phyloP scores from a whole-genome alignment of 305 asterid species.

The Lippia alba region DNA sequence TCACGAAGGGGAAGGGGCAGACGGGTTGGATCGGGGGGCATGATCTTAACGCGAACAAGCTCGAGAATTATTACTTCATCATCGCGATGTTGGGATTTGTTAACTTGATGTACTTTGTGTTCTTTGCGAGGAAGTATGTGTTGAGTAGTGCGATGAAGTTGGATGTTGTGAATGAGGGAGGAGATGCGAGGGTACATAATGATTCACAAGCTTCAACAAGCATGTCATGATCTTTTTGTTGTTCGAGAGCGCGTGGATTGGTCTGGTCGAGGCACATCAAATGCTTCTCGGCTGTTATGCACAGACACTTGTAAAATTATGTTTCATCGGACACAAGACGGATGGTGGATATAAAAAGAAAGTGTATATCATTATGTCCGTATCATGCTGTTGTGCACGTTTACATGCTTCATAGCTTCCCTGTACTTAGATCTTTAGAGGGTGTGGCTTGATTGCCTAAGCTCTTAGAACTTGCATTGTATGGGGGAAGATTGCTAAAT shows the following conservation, averaged over 20 bases:
- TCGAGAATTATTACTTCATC: conserved; percentile 63
- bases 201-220: neutral
- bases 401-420: too few relatives aligned
- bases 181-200: conserved; percentile 23
- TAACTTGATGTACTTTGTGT: conserved; percentile 62
- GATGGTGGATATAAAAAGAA: too few relatives aligned
- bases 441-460: too few relatives aligned
- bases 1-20: conserved; percentile 41
- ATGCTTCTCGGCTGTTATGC: too few relatives aligned
- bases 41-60: conserved; percentile 67
- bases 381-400: too few relatives aligned
- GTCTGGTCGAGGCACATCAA: too few relatives aligned
- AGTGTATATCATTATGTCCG: too few relatives aligned
- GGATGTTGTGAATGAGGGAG: conserved; percentile 4
- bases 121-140: conserved; percentile 55
- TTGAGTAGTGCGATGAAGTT: neutral
- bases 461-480: too few relatives aligned
- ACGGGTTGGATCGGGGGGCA: conserved; percentile 70
- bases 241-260: neutral
- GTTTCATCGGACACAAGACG: too few relatives aligned
- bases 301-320: too few relatives aligned
- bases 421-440: too few relatives aligned
- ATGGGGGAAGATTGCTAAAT: too few relatives aligned
- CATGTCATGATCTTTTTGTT: conserved; percentile 3
- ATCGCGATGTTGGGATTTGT: conserved; percentile 54